phyloP scores from a whole-genome alignment of 176 grass and related monocot genomes.

The Phoenix roebelenii region DNA sequence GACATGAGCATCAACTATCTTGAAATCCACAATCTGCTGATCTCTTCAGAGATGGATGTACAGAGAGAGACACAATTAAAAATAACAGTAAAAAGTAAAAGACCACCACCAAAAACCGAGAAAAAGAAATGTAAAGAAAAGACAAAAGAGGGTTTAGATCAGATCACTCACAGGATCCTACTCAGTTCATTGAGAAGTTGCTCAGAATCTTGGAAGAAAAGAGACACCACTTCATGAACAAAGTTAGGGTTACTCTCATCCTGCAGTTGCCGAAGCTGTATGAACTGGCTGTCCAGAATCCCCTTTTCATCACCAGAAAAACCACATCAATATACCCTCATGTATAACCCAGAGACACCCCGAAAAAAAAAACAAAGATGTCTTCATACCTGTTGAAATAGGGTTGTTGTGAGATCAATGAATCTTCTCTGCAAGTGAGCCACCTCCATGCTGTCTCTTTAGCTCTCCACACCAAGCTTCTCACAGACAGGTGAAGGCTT shows the following conservation, averaged over 20 bases:
- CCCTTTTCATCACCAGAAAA: conserved; percentile 14
- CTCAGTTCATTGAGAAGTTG: conserved; percentile 33
- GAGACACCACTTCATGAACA: conserved; percentile 27
- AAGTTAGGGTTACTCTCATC: conserved; percentile 41
- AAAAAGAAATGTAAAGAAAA: conserved; percentile 2
- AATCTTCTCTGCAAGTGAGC: conserved; percentile 25
- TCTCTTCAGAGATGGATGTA: conserved; percentile 14
- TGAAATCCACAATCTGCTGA: conserved; percentile 36
- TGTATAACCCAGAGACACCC: background rate
- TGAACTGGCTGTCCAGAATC: conserved; percentile 32
- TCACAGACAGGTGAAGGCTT: too few species aligned
- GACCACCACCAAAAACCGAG: background rate
- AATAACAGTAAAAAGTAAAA: conserved; percentile 3
- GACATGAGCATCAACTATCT: conserved; percentile 40
- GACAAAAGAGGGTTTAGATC: background rate
- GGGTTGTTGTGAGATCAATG: conserved; percentile 22
- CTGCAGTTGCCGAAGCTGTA: conserved; percentile 35
- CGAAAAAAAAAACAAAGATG: background rate
- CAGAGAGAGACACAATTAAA: background rate
- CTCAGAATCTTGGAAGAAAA: conserved; percentile 36
- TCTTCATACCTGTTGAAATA: conserved; percentile 27
- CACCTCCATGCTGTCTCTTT: conserved; percentile 23
- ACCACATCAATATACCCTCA: background rate
- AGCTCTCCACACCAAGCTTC: conserved; percentile 5
- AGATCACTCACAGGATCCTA: conserved; percentile 30